Base-by-base conservation (phyloP, 2,329 filamentous ascomycete species). In the Fusarium scirpi region DNA sequence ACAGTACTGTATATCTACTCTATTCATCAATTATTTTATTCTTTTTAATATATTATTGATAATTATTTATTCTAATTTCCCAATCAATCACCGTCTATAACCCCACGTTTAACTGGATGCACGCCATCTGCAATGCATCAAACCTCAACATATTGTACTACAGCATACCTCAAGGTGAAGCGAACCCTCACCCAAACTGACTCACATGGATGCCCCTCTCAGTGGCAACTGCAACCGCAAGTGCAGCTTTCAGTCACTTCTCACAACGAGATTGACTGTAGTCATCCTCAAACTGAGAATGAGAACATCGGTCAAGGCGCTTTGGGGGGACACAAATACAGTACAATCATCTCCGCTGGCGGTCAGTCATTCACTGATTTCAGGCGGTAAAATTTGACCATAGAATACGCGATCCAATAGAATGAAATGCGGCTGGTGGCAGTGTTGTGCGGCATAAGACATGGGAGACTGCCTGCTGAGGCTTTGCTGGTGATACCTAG, bases 271-370 rank as follows among this genome's bases (percentile, higher is more conserved):
- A 29, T 24, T 49, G 13, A 27, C 29, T 46, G 44, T 49, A 67
- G 46, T 66, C 62, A 55, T 53, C 48, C 63, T 66, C 44, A 47
- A 29, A 41, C 13, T 52, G 32, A 56, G 24, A 69, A 71, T 52
- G 32, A 56, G 24, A 69, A 71, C 48, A 64, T 71, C 64, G 68
- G 68, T 71, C 64, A 71, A 41, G 49, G 38, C 54, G 11, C 32
- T 30, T 38, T 70, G 57, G 65, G 62, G 62, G 54, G 22, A 47
- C 55, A 58, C 58, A 58, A 27, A 43, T 41, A 41, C 34, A n/a
- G 18, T n/a, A 38, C n/a, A 52, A 29, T 20, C 34, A 29, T 63
- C 44, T 44, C 32, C 54, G 32, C 44, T 58, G 55, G 58, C 67
- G 38, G 20, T 13, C 55, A 46, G 25, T 41, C 49, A 43, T n/a